Evolutionary conservation across 495 filamentous ascomycete species (phyloP), one percentile per base, ranked within the genome.

Genomic region (Xylaria venustula): DNA sequence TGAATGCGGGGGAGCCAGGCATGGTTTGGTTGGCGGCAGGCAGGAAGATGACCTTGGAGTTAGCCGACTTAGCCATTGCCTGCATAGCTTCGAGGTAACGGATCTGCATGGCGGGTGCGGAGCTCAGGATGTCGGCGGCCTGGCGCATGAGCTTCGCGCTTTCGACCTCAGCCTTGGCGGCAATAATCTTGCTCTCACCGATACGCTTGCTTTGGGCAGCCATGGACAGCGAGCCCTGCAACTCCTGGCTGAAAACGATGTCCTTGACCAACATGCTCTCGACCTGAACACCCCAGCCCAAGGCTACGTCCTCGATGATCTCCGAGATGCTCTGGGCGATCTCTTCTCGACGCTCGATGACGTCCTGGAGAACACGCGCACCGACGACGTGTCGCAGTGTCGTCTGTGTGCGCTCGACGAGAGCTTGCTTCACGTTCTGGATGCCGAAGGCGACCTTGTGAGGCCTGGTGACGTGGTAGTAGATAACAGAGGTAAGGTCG

Each of bases 251-350:
- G 87, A 99, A 99, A 73, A 97, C 91, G 73, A 99, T 96, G 75
- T 99, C 94, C 77, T 99, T 99, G 83, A 99, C 91, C 58, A 99
- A 85, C 95, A 99, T 99, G 68, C 87, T 90, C 82, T 98, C 95
- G 58, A 99, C 94, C 70, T 90, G 84, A 20, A 96, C 92, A 75
- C 94, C 94, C 94, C 94, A 99, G 61, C 91, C 92, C 25, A 84
- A 76, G 17, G 94, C 94, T 5, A 96, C 93, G 63, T 96, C 92
- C 73, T 97, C 94, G 71, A 99, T 97, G 67, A 99, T 98, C 79
- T 97, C 94, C 30, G 91, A 87, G 62, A 97, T 99, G 51, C 87
- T 91, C 73, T 90, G 86, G 1, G 94, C 94, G 59, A 99, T 89
- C 75, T 99, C 94, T 74, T 99, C 94, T 65, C 94, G 92, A 58